Evolutionary conservation across 306 rosid genomes (phyloP).

Genomic region (Prunus kanzakura): DNA sequence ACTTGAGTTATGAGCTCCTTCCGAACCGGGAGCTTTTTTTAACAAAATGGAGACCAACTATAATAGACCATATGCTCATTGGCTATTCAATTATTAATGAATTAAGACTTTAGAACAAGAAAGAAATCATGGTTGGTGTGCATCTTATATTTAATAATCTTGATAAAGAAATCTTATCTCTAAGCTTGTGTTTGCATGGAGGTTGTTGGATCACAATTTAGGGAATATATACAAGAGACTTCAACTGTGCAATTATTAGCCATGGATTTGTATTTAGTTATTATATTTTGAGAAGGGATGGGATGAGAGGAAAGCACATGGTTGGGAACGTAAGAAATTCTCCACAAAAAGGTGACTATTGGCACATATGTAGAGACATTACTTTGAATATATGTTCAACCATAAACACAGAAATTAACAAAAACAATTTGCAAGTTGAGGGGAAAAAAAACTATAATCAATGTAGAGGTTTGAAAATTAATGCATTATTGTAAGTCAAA

Average conservation of each 20-base stretch:
- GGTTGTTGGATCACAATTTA: conserved; percentile 44
- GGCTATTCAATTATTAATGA: background rate
- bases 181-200: conserved; percentile 36
- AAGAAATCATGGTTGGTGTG: background rate
- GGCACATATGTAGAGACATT: conserved; percentile 23
- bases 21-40: background rate
- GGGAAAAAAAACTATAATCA: background rate
- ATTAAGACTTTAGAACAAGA: background rate
- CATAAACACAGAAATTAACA: background rate
- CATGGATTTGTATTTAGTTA: background rate
- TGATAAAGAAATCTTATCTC: conserved; percentile 11
- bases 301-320: conserved; percentile 25
- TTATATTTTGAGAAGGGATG: too few species aligned
- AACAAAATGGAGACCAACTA: background rate
- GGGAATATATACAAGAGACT: conserved; percentile 24
- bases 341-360: conserved; percentile 41
- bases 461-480: background rate
- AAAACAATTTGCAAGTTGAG: conserved; percentile 27
- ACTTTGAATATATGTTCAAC: background rate
- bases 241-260: background rate
- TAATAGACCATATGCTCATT: background rate
- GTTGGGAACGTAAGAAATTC: conserved; percentile 18
- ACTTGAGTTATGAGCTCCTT: background rate
- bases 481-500: conserved; percentile 24
- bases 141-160: background rate